phyloP scores from a whole-genome alignment of 1,284 basidiomycete species.

The Ustilago xerochloae region DNA sequence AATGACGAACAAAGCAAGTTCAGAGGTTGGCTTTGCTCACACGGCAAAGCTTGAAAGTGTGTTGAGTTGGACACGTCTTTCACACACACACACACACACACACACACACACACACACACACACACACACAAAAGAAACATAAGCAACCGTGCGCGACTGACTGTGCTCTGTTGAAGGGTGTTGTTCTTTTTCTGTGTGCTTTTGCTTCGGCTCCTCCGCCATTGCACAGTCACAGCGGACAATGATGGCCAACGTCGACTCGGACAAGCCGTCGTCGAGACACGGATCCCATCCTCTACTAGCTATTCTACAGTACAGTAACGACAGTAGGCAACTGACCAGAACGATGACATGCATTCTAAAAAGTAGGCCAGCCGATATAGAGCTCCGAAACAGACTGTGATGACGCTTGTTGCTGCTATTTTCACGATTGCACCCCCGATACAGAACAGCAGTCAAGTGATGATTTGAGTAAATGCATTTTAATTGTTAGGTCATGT shows the following conservation, averaged over 20 bases:
- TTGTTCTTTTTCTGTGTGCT: background rate
- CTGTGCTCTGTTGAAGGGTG: background rate
- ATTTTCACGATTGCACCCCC: background rate
- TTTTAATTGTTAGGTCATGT: background rate
- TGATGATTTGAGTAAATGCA: too few relatives aligned
- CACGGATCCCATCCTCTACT: too few relatives aligned
- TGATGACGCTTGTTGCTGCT: too few relatives aligned
- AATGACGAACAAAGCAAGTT: background rate
- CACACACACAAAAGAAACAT: slow-evolving; percentile 4
- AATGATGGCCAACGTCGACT: too few relatives aligned
- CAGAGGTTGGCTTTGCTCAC: background rate
- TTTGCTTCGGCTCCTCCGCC: background rate
- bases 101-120: background rate
- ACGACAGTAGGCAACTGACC: too few relatives aligned
- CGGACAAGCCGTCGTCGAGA: too few relatives aligned
- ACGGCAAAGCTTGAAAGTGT: too few relatives aligned
- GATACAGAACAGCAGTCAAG: background rate
- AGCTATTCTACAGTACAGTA: too few relatives aligned
- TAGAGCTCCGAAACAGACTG: too few relatives aligned
- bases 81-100: background rate
- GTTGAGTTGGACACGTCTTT: too few relatives aligned
- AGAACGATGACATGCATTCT: too few relatives aligned
- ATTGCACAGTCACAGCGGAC: background rate
- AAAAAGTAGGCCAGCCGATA: too few relatives aligned
- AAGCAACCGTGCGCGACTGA: slow-evolving; percentile 5